phyloP scores from a whole-genome alignment of 176 grass and related monocot species.

The Triticum monococcum region DNA sequence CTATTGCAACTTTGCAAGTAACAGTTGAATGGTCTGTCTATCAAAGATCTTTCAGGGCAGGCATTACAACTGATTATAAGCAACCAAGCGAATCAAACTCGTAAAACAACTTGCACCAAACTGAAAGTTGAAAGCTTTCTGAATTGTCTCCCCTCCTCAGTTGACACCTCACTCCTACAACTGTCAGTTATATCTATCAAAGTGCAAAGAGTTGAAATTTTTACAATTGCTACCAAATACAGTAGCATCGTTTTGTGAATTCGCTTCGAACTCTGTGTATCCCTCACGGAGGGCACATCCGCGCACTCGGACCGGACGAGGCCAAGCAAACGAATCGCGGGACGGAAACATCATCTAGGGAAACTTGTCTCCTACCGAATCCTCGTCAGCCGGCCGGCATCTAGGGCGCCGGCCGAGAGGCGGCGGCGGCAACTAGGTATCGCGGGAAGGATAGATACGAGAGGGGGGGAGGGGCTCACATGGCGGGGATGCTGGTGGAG shows the following conservation, averaged over 20 bases:
- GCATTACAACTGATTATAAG: background rate
- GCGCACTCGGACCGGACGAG: background rate
- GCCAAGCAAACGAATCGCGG: slow-evolving; percentile 10
- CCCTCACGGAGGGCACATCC: background rate
- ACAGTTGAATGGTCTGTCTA: background rate
- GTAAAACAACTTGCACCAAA: background rate
- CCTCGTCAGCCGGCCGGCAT: background rate
- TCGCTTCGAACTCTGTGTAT: background rate
- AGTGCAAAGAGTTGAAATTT: background rate
- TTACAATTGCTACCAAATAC: background rate
- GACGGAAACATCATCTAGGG: background rate
- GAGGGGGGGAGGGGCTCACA: background rate
- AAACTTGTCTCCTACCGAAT: background rate
- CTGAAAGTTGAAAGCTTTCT: background rate
- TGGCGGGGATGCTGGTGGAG: slow-evolving; percentile 15
- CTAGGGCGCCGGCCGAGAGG: too few relatives aligned
- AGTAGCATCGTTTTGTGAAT: background rate
- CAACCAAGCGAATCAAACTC: background rate
- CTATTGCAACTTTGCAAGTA: background rate
- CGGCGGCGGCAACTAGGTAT: background rate
- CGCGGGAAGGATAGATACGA: too few relatives aligned
- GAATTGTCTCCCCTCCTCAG: background rate
- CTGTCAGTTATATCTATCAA: background rate
- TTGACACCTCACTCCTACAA: background rate
- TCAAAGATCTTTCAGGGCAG: background rate